phyloP scores from a whole-genome alignment of 768 basidiomycete genomes.

The Trametes punicea region DNA sequence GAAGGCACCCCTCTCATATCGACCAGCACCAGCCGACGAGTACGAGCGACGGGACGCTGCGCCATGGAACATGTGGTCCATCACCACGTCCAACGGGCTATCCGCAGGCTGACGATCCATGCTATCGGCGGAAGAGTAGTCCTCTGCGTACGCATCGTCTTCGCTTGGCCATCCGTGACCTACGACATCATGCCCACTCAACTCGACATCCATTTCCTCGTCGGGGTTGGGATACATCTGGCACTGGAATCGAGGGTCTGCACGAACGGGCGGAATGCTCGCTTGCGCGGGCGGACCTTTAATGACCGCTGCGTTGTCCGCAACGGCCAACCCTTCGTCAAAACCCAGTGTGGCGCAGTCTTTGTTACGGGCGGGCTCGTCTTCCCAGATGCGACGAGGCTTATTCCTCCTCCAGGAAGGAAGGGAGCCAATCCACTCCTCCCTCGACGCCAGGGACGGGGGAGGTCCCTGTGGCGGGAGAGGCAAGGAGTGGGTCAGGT shows the following conservation, averaged over 20 bases:
- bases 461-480: slow-evolving; percentile 58
- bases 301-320: slow-evolving; percentile 78
- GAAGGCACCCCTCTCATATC: slow-evolving; percentile 43
- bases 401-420: slow-evolving; percentile 71
- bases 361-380: slow-evolving; percentile 36
- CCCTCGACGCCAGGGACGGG: slow-evolving; percentile 60
- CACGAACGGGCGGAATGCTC: slow-evolving; percentile 71
- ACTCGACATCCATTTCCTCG: slow-evolving; percentile 43
- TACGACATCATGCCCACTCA: slow-evolving; percentile 39
- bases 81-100: slow-evolving; percentile 6
- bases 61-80: slow-evolving; percentile 24
- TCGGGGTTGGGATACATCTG: slow-evolving; percentile 23
- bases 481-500: slow-evolving; percentile 56
- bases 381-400: slow-evolving; percentile 64
- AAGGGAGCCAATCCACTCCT: slow-evolving; percentile 71
- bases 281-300: slow-evolving; percentile 83
- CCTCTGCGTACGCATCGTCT: slow-evolving; percentile 38
- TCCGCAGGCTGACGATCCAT: slow-evolving; percentile 15
- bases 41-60: slow-evolving; percentile 3
- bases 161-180: slow-evolving; percentile 32
- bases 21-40: not conserved
- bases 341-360: slow-evolving; percentile 51
- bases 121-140: slow-evolving; percentile 24
- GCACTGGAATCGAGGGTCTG: not conserved
- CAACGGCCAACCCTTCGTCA: slow-evolving; percentile 68